Percentiles rank a stretch among this genome's conserved stretches.
Conservation (phyloP, 345 rosid genomes). For the Citrus australasica region DNA sequence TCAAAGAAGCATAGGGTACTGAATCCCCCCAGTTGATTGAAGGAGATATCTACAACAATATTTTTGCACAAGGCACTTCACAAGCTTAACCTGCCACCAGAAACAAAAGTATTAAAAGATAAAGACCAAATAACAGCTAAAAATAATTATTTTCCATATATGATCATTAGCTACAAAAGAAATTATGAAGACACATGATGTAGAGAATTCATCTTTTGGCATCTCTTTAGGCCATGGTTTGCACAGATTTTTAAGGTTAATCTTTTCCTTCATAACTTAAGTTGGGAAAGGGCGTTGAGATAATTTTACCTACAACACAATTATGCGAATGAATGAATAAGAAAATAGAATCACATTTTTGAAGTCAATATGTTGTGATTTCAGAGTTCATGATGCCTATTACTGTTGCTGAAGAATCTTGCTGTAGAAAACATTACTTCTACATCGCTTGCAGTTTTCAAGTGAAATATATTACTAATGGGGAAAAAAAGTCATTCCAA, state of each 20-base stretch:
- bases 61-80: conserved; percentile 40
- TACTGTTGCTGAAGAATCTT: background rate
- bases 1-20: conserved; percentile 44
- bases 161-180: background rate
- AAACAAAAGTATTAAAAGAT: background rate
- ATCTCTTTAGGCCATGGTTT: too few relatives aligned
- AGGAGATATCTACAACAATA: conserved; percentile 41
- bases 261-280: too few relatives aligned
- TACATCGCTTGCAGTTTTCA: background rate
- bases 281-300: background rate
- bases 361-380: background rate
- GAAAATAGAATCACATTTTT: background rate
- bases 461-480: background rate
- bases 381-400: background rate
- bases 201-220: too few relatives aligned
- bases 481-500: background rate
- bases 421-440: background rate
- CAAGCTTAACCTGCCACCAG: conserved; percentile 42
- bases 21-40: conserved; percentile 43
- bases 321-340: background rate
- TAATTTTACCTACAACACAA: background rate
- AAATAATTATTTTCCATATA: background rate
- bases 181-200: background rate
- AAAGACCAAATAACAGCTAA: background rate
- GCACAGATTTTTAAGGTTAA: too few relatives aligned